Evolutionary conservation across 306 rosid genomes (phyloP).

Genomic region (Begonia peltatifolia): DNA sequence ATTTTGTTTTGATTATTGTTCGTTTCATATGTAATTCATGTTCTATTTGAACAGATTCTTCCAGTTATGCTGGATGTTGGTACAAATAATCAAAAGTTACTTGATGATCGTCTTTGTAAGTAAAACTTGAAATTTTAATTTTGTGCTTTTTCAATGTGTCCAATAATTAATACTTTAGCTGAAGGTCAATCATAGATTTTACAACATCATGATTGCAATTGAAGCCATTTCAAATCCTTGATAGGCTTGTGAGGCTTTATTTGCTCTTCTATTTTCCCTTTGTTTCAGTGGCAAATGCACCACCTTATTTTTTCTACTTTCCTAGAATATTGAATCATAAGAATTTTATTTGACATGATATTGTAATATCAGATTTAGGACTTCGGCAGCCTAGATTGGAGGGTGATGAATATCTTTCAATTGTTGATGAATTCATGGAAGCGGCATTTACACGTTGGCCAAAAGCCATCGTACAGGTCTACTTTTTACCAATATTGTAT

Average conservation of each 20-base stretch:
- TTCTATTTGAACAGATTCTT: conserved; percentile 51
- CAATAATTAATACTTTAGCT: background rate
- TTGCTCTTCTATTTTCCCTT: background rate
- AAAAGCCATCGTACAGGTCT: conserved; percentile 88
- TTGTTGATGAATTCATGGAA: conserved; percentile 97
- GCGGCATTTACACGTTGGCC: conserved; percentile 96
- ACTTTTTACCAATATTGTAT: conserved; percentile 12
- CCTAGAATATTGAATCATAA: background rate
- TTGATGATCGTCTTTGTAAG: conserved; percentile 87
- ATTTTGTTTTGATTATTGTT: too few relatives aligned
- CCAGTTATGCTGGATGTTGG: conserved; percentile 98
- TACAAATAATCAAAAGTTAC: conserved; percentile 85
- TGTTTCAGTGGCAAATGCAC: background rate
- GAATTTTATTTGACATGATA: conserved; percentile 25
- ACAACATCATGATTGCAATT: too few relatives aligned
- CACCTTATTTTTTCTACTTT: background rate
- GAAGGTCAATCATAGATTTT: background rate
- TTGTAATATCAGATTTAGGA: conserved; percentile 80
- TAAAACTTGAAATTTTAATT: conserved; percentile 13
- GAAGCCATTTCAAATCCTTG: too few relatives aligned
- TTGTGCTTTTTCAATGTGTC: conserved; percentile 8
- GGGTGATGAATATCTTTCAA: conserved; percentile 86
- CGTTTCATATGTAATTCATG: conserved; percentile 9
- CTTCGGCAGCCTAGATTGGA: conserved; percentile 95
- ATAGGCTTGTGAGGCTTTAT: background rate